Evolutionary conservation across 352 stramenopile genomes (phyloP), one percentile per base, ranked within the genome.

Genomic region (Phytophthora colocasiae): DNA sequence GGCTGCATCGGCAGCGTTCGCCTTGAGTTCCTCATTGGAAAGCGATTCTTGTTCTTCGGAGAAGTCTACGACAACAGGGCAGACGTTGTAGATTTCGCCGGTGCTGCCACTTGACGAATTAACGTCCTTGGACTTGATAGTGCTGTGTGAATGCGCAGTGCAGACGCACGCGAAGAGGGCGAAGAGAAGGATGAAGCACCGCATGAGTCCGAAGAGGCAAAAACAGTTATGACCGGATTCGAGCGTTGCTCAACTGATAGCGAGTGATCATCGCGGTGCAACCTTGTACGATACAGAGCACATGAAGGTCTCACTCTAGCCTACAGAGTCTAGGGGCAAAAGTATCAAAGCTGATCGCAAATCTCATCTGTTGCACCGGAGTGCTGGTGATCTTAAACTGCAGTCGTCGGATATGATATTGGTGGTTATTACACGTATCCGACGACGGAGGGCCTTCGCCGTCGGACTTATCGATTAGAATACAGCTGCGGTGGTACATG

Each of bases 1-100:
- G 38, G 63, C 63, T 5, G 40, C 63, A 9, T 71, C 63, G 22
- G 63, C 63, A 12, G 61, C 61, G 32, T 61, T 66, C 24, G 63
- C 47, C 48, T 71, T 71, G 31, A 70, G 39, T 14, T 71, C 63
- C 0, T 71, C 48, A 29, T 66, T 29, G 1, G 63, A 71, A 5
- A 66, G 48, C 4, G 48, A 39, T 2, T 74, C 53, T 39, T 66
- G 44, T 24, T 72, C 64, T 24, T 68, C 46, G 10, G 19, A 49
- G 44, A 72, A 72, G 2, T 72, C 47, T 15, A 68, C 45, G 8
- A 63, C 19, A 31, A 68, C 64, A 19, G 64, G 64, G 34, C 64
- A 72, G 2, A 72, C 47, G 47, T 72, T 72, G 58, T 72, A 72
- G 17, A 71, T 36, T 15, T 71, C 63, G n/a, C 34, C 22, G 5